Evolutionary conservation across 768 basidiomycete genomes (phyloP).

Genomic region (Rossbeevera mucosa): DNA sequence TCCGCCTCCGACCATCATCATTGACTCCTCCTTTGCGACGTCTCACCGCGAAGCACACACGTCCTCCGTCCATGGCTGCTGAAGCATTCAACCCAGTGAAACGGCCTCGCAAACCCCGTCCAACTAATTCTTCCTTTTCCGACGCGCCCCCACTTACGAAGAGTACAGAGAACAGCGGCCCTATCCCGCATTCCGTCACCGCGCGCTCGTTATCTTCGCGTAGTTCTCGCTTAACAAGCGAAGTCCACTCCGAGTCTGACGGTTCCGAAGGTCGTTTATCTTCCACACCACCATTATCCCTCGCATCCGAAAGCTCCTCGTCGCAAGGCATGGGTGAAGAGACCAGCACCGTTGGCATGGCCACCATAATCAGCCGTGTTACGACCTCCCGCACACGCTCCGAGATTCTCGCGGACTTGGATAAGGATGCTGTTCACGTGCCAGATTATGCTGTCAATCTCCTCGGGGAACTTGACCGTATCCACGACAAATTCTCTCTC

Average conservation of each 20-base stretch:
- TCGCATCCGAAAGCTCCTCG: slow-evolving; percentile 22
- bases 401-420: slow-evolving; percentile 35
- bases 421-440: slow-evolving; percentile 33
- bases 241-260: slow-evolving; percentile 15
- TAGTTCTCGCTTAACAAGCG: slow-evolving; percentile 21
- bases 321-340: slow-evolving; percentile 19
- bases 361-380: slow-evolving; percentile 36
- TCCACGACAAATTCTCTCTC: slow-evolving; percentile 31
- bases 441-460: slow-evolving; percentile 45
- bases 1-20: slow-evolving; percentile 32
- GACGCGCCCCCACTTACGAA: slow-evolving; percentile 16
- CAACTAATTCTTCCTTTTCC: slow-evolving; percentile 13
- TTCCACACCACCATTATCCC: slow-evolving; percentile 27
- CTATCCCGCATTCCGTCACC: slow-evolving; percentile 16
- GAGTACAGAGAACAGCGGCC: slow-evolving; percentile 11
- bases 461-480: slow-evolving; percentile 39
- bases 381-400: slow-evolving; percentile 29
- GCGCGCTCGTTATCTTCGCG: slow-evolving; percentile 16
- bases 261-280: slow-evolving; percentile 23
- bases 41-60: slow-evolving; percentile 24
- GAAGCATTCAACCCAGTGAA: slow-evolving; percentile 28
- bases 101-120: slow-evolving; percentile 25
- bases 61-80: slow-evolving; percentile 23
- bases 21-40: slow-evolving; percentile 25
- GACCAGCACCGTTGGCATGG: slow-evolving; percentile 25